Base-by-base conservation (phyloP, 2,329 filamentous ascomycete species). In the Septoria petroselini region DNA sequence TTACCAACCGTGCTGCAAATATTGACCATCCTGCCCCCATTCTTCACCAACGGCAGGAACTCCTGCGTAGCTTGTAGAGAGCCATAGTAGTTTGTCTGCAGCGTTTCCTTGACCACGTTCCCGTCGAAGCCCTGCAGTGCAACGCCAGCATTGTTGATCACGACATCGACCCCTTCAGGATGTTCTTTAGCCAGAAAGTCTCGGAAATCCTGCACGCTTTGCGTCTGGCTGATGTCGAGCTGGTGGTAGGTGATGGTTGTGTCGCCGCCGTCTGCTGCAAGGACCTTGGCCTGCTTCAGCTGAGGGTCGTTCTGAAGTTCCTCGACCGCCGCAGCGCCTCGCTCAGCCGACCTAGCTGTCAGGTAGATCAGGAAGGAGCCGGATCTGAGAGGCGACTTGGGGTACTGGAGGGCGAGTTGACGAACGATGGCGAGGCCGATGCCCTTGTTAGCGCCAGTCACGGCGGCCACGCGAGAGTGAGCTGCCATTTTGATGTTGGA, bases 381-480 rank as follows among this genome's bases (percentile, higher is more conserved):
- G n/a, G 65, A 71, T 52, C 73, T 72, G 48, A 76, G 63, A 3
- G 71, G 62, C 2, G 76, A 79, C 17, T 68, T 69, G 2, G 76
- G 74, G 54, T 79, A 79, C 53, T 77, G 71, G 12, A 80, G 68
- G 8, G 76, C 76, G 19, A 80, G 70, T 39, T 79, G 73, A 51
- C 76, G 73, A 50, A 80, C 76, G 71, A 76, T 73, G 14, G 73
- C 73, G 6, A 76, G 65, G 17, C 74, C 74, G 49, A 78, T 72
- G 45, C 73, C 76, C 60, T 77, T 79, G 64, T 80, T 80, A 12
- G 75, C 76, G 41, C 77, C 77, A 1, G 77, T 80, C 0, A 80
- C 77, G 51, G 74, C 72, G 41, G 74, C 77, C n/a, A 79, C 63
- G 52, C 73, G 53, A n/a, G 61, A 57, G 52, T 62, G 54, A 6